Conservation (phyloP, 345 rosid species). For the Eucalyptus polyanthemos region DNA sequence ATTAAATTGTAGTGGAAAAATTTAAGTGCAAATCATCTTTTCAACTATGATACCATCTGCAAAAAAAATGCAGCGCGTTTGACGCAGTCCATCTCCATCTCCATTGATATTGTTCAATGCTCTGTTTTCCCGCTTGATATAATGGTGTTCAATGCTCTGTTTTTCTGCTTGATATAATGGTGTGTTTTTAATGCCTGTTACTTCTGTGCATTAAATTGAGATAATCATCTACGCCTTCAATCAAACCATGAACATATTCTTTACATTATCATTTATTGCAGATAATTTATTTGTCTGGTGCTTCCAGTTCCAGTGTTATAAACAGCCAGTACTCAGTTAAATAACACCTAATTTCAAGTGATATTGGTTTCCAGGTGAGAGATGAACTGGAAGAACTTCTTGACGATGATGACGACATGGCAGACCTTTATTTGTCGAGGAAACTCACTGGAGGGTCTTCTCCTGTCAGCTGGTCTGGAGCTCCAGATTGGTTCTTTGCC, state of each 20-base stretch:
- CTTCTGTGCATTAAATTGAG: neutral
- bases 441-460: conserved; percentile 18
- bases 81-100: neutral
- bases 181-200: neutral
- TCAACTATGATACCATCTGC: neutral
- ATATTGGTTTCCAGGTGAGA: conserved; percentile 16
- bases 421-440: conserved; percentile 43
- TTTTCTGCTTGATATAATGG: neutral
- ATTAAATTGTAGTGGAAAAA: neutral
- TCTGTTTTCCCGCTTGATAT: neutral
- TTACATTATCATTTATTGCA: neutral
- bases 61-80: neutral
- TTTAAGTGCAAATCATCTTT: neutral
- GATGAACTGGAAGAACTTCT: conserved; percentile 46
- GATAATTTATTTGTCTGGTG: neutral
- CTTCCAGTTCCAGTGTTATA: neutral
- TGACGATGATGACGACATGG: conserved; percentile 52
- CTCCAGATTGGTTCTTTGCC: conserved; percentile 15
- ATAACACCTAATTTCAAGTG: neutral
- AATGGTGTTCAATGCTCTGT: neutral
- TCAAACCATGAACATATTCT: neutral
- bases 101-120: neutral
- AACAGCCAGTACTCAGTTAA: neutral
- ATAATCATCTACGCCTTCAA: neutral
- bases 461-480: conserved; percentile 24